Evolutionary conservation across 75 land plant species (phyloP).

Genomic region (Picea glauca): DNA sequence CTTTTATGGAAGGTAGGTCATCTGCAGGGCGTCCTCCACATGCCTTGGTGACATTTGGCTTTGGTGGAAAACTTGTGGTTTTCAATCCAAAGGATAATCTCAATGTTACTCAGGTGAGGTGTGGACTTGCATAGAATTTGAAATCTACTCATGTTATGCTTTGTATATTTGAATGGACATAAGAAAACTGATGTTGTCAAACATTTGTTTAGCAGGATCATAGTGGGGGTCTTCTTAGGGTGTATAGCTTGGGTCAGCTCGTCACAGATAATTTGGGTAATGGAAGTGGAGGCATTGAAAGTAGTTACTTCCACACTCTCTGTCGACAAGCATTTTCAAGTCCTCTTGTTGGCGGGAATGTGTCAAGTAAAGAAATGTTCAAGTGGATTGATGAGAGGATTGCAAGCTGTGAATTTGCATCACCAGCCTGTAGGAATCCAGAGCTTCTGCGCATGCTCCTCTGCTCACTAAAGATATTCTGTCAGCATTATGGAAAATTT

Average conservation of each 20-base stretch:
- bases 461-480: conserved; percentile 77
- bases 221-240: conserved; percentile 27
- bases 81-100: conserved; percentile 54
- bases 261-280: conserved; percentile 25
- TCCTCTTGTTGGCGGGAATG: conserved; percentile 80
- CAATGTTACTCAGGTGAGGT: conserved; percentile 52
- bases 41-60: conserved; percentile 88
- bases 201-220: conserved; percentile 34
- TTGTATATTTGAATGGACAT: background rate
- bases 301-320: conserved; percentile 38
- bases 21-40: conserved; percentile 87
- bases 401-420: conserved; percentile 37
- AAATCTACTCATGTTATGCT: background rate
- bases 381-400: conserved; percentile 91
- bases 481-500: conserved; percentile 94
- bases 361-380: conserved; percentile 69
- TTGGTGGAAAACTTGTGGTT: conserved; percentile 87
- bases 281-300: conserved; percentile 4
- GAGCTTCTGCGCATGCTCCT: conserved; percentile 52
- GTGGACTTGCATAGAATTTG: background rate
- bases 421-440: conserved; percentile 26
- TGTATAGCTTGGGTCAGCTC: conserved; percentile 47
- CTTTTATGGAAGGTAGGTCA: conserved; percentile 48
- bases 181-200: background rate
- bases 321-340: conserved; percentile 61